phyloP scores from a whole-genome alignment of 179 eudicot species.

The Actinidia chinensis region DNA sequence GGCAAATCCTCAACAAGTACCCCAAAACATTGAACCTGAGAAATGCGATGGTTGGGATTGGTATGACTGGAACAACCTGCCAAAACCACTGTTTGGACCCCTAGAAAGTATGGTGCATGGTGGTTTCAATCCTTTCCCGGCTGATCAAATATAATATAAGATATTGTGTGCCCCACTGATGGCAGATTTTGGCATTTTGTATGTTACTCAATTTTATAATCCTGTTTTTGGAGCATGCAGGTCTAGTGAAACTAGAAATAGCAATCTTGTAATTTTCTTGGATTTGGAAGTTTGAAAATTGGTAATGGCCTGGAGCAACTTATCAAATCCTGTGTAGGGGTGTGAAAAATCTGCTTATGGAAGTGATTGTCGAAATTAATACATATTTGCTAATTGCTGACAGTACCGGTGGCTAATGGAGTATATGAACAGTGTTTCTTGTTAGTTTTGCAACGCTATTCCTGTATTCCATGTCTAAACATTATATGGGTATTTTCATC shows the following conservation, averaged over 20 bases:
- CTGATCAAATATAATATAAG: background rate
- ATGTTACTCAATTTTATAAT: background rate
- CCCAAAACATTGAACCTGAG: conserved; percentile 69
- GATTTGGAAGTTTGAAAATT: background rate
- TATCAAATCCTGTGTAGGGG: background rate
- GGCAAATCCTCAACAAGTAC: conserved; percentile 44
- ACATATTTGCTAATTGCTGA: background rate
- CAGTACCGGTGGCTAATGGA: conserved; percentile 2
- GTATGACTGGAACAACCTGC: conserved; percentile 86
- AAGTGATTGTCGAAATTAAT: background rate
- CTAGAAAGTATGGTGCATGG: conserved; percentile 50
- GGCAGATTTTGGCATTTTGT: background rate
- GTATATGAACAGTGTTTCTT: background rate
- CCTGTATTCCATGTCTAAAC: background rate
- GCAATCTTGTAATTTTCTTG: background rate
- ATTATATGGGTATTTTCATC: background rate
- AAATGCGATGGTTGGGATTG: conserved; percentile 95
- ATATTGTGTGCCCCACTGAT: background rate
- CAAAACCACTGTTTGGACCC: conserved; percentile 66
- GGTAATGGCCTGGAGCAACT: background rate
- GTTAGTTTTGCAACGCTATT: background rate
- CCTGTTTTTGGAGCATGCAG: background rate
- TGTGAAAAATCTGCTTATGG: background rate
- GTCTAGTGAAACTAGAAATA: background rate
- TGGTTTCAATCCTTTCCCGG: conserved; percentile 64